Conservation (phyloP, 768 basidiomycete genomes). For the Macrolepiota fuliginosa region DNA sequence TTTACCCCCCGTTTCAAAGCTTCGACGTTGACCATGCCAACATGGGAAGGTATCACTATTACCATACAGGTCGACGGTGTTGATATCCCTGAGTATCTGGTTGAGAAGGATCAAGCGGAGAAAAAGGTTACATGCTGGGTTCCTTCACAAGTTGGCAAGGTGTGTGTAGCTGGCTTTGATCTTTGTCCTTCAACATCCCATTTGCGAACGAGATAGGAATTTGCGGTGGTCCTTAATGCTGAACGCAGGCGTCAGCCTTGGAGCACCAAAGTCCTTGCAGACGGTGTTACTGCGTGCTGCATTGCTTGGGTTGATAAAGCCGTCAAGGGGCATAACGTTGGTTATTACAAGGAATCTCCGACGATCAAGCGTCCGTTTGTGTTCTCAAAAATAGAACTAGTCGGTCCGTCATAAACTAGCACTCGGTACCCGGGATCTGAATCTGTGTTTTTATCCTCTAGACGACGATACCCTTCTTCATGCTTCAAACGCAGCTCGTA, state of each 20-base stretch:
- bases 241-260: background rate
- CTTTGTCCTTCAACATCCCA: background rate
- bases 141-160: constrained; percentile 23
- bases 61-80: background rate
- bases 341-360: background rate
- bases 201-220: background rate
- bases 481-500: background rate
- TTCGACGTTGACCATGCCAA: background rate
- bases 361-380: background rate
- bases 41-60: background rate
- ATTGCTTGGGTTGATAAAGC: background rate
- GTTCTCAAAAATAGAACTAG: background rate
- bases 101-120: background rate
- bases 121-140: constrained; percentile 26
- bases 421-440: background rate
- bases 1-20: no score
- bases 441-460: background rate
- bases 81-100: background rate
- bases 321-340: background rate
- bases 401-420: background rate
- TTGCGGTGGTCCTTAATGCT: background rate
- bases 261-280: background rate
- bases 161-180: background rate
- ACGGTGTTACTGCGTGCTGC: background rate
- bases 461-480: background rate